These are phyloP conservation scores for Wolfiporia cocos DNA, from an alignment of 1,284 basidiomycete genomes.

Conservation along the genomic window DNA sequence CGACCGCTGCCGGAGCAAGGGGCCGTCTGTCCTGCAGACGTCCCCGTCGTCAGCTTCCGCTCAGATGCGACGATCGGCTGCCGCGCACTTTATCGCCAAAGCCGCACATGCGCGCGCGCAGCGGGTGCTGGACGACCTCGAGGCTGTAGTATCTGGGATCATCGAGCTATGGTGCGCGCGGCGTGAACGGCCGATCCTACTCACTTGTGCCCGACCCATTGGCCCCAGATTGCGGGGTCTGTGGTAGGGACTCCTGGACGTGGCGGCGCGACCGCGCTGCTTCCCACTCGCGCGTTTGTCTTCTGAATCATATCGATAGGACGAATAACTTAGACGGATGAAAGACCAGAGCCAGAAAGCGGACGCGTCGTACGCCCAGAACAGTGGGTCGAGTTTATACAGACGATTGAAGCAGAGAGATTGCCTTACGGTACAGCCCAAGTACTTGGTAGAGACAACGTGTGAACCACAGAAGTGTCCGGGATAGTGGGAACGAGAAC, in stretches of 20 bases:
- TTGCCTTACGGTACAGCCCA: too few relatives aligned
- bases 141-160: constrained; percentile 67
- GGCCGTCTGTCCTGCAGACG: constrained; percentile 76
- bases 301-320: constrained; percentile 58
- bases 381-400: constrained; percentile 2
- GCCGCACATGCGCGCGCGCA: constrained; percentile 88
- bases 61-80: not conserved
- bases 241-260: constrained; percentile 18
- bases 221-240: constrained; percentile 28
- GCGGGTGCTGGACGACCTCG: constrained; percentile 80
- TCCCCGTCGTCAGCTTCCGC: constrained; percentile 6
- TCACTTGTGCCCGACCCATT: constrained; percentile 52
- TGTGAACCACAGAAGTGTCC: too few relatives aligned
- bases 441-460: too few relatives aligned
- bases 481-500: too few relatives aligned
- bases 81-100: constrained; percentile 83
- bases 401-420: constrained; percentile 4
- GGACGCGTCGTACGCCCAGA: constrained; percentile 3
- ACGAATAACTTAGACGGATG: too few relatives aligned
- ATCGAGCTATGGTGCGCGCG: constrained; percentile 6
- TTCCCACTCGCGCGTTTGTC: constrained; percentile 34
- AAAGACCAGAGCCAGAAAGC: constrained; percentile 5
- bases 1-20: constrained; percentile 84
- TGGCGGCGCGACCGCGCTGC: constrained; percentile 24
- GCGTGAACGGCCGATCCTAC: constrained; percentile 23